Conservation (phyloP, 2,329 filamentous ascomycete genomes). For the Sporothrix mexicana region DNA sequence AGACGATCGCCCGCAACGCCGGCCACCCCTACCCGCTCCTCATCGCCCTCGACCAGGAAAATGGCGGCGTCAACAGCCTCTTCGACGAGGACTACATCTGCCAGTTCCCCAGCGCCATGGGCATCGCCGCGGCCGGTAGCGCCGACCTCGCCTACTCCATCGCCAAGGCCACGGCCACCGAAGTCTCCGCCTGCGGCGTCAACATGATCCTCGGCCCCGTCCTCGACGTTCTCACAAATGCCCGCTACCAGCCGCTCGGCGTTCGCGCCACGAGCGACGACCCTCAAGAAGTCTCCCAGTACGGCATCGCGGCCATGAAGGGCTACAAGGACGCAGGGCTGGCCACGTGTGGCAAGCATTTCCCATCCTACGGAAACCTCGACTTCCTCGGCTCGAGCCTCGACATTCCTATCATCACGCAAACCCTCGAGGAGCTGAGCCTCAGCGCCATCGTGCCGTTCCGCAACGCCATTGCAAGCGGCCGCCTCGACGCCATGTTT, state of each 20-base stretch:
- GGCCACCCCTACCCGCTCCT: slow-evolving; percentile 87
- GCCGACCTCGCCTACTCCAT: slow-evolving; percentile 86
- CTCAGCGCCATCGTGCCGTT: slow-evolving; percentile 92
- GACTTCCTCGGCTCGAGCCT: slow-evolving; percentile 90
- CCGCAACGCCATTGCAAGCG: slow-evolving; percentile 83
- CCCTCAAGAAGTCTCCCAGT: slow-evolving; percentile 91
- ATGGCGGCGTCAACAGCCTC: slow-evolving; percentile 95
- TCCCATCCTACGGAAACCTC: slow-evolving; percentile 93
- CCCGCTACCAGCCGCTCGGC: slow-evolving; percentile 85
- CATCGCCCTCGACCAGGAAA: slow-evolving; percentile 95
- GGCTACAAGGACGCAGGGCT: slow-evolving; percentile 92
- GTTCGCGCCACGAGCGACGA: slow-evolving; percentile 91
- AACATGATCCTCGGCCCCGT: slow-evolving; percentile 96
- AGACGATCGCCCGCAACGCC: slow-evolving; percentile 87
- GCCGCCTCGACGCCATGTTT: slow-evolving; percentile 88
- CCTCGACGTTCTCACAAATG: slow-evolving; percentile 91
- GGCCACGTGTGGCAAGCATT: slow-evolving; percentile 92
- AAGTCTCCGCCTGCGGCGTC: slow-evolving; percentile 89
- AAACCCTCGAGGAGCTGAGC: slow-evolving; percentile 89
- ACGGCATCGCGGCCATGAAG: slow-evolving; percentile 86
- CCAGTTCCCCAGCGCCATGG: slow-evolving; percentile 97
- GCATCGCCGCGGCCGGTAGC: slow-evolving; percentile 88
- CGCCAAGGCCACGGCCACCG: slow-evolving; percentile 89
- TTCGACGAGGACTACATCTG: slow-evolving; percentile 96
- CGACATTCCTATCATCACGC: slow-evolving; percentile 93